phyloP scores from a whole-genome alignment of 352 stramenopile species.

The Pythium rishiriense region DNA sequence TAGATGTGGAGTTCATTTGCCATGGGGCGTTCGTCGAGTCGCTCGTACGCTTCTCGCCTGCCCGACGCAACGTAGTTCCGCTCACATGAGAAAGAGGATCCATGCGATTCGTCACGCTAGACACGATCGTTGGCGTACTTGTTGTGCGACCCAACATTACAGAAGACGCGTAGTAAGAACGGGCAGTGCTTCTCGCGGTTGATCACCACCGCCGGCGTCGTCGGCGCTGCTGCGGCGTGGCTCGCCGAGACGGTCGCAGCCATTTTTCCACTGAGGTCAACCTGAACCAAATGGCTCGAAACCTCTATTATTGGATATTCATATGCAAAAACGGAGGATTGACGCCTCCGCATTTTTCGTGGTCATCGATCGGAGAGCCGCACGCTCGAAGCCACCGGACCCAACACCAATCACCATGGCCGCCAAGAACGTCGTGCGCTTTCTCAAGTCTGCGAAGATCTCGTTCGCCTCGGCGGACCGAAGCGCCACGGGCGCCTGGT shows the following conservation, averaged over 20 bases:
- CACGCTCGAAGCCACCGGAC: conserved; percentile 4
- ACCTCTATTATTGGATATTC: conserved; percentile 18
- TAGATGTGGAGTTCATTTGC: conserved; percentile 73
- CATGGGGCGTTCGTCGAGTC: conserved; percentile 50
- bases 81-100: background rate
- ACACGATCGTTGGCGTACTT: conserved; percentile 31
- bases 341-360: conserved; percentile 13
- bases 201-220: conserved; percentile 20
- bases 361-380: conserved; percentile 8
- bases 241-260: background rate
- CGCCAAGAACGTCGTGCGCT: conserved; percentile 81
- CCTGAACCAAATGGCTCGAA: background rate
- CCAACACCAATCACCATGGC: conserved; percentile 45
- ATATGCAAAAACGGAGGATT: conserved; percentile 18
- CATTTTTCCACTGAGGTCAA: background rate
- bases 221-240: background rate
- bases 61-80: background rate
- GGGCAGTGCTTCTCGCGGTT: conserved; percentile 73
- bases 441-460: conserved; percentile 84
- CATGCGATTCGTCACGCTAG: no score
- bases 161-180: conserved; percentile 73
- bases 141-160: conserved; percentile 50
- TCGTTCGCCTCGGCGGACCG: conserved; percentile 85
- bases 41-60: conserved; percentile 61
- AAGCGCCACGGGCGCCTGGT: conserved; percentile 76